Conservation (phyloP, 495 filamentous ascomycete genomes). For the Podospora anserina region DNA sequence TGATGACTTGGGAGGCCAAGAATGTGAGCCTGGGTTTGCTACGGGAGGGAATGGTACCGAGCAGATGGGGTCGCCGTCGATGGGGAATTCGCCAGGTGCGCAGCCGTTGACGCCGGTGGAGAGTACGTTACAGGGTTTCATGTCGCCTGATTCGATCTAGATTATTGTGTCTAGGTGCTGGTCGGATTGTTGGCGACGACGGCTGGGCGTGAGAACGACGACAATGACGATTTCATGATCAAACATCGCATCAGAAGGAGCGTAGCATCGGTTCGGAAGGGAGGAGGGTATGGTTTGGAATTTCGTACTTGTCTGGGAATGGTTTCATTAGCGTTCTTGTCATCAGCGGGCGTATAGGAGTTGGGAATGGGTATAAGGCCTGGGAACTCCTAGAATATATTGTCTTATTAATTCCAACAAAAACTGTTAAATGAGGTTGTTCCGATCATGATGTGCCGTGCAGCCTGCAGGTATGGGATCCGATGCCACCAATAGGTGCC, state of each 20-base stretch:
- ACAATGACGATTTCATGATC: not conserved
- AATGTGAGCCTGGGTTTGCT: constrained; percentile 16
- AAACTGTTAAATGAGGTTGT: not conserved
- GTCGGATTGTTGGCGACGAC: not conserved
- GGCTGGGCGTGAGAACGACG: not conserved
- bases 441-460: not conserved
- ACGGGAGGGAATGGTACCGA: not conserved
- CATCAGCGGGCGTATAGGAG: not conserved
- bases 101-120: constrained; percentile 21
- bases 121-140: constrained; percentile 15
- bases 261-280: not conserved
- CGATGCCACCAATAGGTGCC: too few species aligned
- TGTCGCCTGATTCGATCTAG: constrained; percentile 10
- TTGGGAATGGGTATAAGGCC: not conserved
- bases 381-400: not conserved
- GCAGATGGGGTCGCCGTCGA: not conserved
- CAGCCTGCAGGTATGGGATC: not conserved
- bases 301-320: not conserved
- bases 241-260: not conserved
- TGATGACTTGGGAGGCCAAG: constrained; percentile 8
- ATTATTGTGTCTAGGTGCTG: not conserved
- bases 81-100: not conserved
- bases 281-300: not conserved
- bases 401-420: not conserved
- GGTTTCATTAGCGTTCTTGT: not conserved